Conservation (phyloP, 495 filamentous ascomycete species). For the Neurospora tetrasperma region DNA sequence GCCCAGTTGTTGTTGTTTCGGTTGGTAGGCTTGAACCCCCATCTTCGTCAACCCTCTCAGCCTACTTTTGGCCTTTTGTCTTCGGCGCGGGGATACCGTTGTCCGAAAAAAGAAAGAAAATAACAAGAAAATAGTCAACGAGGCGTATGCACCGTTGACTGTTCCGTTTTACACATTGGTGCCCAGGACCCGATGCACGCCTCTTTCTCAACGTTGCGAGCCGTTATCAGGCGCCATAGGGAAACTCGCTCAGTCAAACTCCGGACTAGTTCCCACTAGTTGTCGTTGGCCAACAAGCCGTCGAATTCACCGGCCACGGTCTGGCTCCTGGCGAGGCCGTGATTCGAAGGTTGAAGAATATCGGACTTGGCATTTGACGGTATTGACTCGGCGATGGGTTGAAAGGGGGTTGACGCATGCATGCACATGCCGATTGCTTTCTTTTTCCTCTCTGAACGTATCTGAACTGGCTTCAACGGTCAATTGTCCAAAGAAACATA, state of each 20-base stretch:
- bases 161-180: not conserved
- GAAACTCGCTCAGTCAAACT: not conserved
- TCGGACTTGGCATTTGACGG: not conserved
- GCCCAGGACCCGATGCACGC: not conserved
- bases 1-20: slow-evolving; percentile 6
- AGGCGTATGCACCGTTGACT: not conserved
- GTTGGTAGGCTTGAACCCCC: slow-evolving; percentile 3
- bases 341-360: not conserved
- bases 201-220: not conserved
- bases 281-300: not conserved
- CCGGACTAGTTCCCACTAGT: not conserved
- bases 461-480: not conserved
- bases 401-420: not conserved
- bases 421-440: not conserved
- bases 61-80: not conserved
- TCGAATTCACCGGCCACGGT: not conserved
- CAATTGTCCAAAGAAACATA: not conserved
- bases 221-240: not conserved
- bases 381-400: not conserved
- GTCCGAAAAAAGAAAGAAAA: not conserved
- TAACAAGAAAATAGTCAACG: not conserved
- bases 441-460: not conserved
- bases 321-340: not conserved
- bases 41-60: not conserved
- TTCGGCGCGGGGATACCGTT: not conserved